A percentile compares a stretch with the other conserved stretches of the same genome.
Evolutionary conservation across 2,329 filamentous ascomycete species (phyloP).

Genomic region (Albifimbria verrucaria): DNA sequence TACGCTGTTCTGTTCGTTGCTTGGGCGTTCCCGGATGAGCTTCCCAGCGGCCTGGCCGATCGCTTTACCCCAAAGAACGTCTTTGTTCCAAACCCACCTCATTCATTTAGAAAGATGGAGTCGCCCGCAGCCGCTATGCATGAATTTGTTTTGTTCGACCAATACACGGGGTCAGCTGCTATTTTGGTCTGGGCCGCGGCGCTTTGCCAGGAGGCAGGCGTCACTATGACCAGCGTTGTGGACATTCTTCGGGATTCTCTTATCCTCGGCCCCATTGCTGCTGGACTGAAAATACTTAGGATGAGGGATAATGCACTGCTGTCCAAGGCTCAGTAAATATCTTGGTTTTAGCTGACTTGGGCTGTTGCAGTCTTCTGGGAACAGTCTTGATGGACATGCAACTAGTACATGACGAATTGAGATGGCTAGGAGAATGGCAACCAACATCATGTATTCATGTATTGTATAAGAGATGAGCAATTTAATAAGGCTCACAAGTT

Average conservation of each 20-base stretch:
- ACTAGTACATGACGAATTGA: no score
- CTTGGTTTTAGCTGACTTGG: no score
- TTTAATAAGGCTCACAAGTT: no score
- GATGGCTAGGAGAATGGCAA: no score
- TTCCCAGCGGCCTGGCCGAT: conserved; percentile 13
- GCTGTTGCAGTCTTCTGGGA: no score
- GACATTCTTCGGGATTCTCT: not conserved
- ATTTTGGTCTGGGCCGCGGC: conserved; percentile 15
- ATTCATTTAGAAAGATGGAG: conserved; percentile 12
- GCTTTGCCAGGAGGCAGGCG: conserved; percentile 9
- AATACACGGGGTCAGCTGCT: conserved; percentile 15
- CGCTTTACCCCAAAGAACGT: conserved; percentile 10
- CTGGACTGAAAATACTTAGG: not conserved
- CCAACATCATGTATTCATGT: no score
- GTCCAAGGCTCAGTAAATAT: not conserved
- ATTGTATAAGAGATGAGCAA: no score
- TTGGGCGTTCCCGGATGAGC: conserved; percentile 9
- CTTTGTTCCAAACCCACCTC: conserved; percentile 16
- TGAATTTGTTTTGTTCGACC: conserved; percentile 22
- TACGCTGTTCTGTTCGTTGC: conserved; percentile 10
- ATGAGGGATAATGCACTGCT: conserved; percentile 3
- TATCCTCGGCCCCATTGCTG: not conserved
- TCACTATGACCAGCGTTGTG: not conserved
- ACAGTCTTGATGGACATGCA: no score
- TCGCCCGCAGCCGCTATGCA: conserved; percentile 13